Base-by-base conservation (phyloP, 805 yeast species). In the Candida takata region DNA sequence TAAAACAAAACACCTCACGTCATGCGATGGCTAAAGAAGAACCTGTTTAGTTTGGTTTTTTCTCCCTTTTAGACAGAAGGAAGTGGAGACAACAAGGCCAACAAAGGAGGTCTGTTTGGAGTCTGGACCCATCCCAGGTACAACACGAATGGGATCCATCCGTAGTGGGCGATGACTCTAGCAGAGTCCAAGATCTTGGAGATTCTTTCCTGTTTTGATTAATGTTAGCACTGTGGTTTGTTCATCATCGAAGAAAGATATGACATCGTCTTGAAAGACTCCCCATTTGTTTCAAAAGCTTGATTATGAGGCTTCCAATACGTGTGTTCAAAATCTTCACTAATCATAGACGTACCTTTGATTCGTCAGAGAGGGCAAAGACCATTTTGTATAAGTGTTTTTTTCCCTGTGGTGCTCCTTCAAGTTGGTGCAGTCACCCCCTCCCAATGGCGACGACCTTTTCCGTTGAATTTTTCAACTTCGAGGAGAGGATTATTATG, bases 141-240 rank as follows among this genome's bases (percentile, higher is more conserved):
- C 57, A 92, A 69, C 47, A 92, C 80, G 58, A 92, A 83, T 38
- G 98, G 98, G 53, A 92, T 80, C 85, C 95, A 92, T 31, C 97
- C 97, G 64, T 87, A 92, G 65, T 94, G 98, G 40, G 90, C 84
- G 54, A 82, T 72, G 35, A 85, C 83, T 58, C 86, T 84, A 46
- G 95, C 78, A 51, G 85, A 70, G 51, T 84, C 94, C 49, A 87
- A 66, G 45, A 88, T 66, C 61, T 80, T 85, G 59, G 79, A 65
- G 61, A 92, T 74, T 67, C 97, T 86, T 69, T 92, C 98, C 74
- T 83, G 16, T 13, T n/a, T 8, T 10, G 17, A 35, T 42, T 41
- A 38, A 40, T 34, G 29, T 31, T 14, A n/a, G 15, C n/a, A 10
- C 8, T 27, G 24, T 12, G n/a, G 19, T 13, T n/a, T 20, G 16